Evolutionary conservation across 2,329 filamentous ascomycete genomes (phyloP).

Genomic region (Diaporthe aspalathi): DNA sequence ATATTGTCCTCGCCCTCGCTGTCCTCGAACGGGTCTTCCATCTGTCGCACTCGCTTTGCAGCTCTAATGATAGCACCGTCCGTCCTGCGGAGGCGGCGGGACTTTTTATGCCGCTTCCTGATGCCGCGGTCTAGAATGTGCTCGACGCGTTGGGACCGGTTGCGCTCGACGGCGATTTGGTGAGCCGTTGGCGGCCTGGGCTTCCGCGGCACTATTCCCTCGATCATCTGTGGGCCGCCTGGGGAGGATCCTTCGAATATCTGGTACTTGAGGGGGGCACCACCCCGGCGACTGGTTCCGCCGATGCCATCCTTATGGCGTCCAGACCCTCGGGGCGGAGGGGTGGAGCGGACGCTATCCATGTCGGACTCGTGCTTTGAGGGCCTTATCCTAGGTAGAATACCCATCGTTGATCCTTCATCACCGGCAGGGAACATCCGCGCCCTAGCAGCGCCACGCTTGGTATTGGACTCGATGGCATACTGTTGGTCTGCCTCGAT

Average conservation of each 20-base stretch:
- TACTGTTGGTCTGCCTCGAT: conserved; percentile 80
- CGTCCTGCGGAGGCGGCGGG: conserved; percentile 61
- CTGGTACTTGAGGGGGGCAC: conserved; percentile 67
- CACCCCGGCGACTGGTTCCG: conserved; percentile 54
- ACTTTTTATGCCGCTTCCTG: conserved; percentile 72
- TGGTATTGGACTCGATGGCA: conserved; percentile 69
- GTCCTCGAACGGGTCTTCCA: conserved; percentile 68
- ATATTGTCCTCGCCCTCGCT: conserved; percentile 69
- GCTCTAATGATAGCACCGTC: conserved; percentile 77
- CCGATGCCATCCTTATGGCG: conserved; percentile 50
- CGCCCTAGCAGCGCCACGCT: conserved; percentile 60
- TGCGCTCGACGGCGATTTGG: conserved; percentile 83
- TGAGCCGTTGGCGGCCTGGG: conserved; percentile 83
- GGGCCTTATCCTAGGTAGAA: conserved; percentile 72
- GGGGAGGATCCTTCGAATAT: conserved; percentile 72
- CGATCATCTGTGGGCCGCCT: conserved; percentile 62
- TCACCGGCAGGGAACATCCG: conserved; percentile 48
- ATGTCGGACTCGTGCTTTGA: conserved; percentile 70
- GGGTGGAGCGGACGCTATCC: conserved; percentile 64
- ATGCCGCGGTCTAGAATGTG: conserved; percentile 83
- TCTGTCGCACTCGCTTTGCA: conserved; percentile 70
- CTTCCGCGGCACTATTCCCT: conserved; percentile 69
- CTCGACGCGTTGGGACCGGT: conserved; percentile 82
- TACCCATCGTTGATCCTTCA: conserved; percentile 65
- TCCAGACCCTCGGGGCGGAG: conserved; percentile 57